A percentile compares a stretch with the other conserved stretches of the same genome.
Conservation (phyloP, 2,329 filamentous ascomycete genomes). For the Xylariaceae sp. region DNA sequence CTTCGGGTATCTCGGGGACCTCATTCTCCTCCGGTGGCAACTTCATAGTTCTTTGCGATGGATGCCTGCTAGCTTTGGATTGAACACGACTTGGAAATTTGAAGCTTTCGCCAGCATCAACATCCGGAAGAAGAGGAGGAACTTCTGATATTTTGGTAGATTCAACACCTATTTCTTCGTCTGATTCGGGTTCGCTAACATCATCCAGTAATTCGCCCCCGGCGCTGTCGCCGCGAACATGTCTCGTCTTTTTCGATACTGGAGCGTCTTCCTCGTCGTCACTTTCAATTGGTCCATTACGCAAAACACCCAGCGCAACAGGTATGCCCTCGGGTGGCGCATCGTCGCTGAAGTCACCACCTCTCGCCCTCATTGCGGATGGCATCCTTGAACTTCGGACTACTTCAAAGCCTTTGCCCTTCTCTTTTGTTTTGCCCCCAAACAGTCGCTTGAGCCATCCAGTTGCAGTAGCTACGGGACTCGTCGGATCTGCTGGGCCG, state of each 20-base stretch:
- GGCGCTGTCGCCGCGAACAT: conserved; percentile 40
- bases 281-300: conserved; percentile 67
- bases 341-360: conserved; percentile 65
- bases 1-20: conserved; percentile 54
- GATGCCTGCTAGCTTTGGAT: conserved; percentile 60
- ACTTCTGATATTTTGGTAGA: conserved; percentile 51
- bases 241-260: conserved; percentile 40
- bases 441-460: conserved; percentile 86
- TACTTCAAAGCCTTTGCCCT: conserved; percentile 95
- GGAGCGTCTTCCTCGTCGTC: conserved; percentile 60
- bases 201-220: conserved; percentile 52
- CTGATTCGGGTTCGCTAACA: conserved; percentile 54
- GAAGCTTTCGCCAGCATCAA: conserved; percentile 65
- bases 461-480: conserved; percentile 84
- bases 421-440: conserved; percentile 87
- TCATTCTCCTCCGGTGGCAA: conserved; percentile 34
- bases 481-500: conserved; percentile 91
- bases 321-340: conserved; percentile 71
- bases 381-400: conserved; percentile 89
- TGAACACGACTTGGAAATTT: conserved; percentile 67
- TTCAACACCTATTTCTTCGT: conserved; percentile 45
- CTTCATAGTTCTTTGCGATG: conserved; percentile 45
- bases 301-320: conserved; percentile 65
- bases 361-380: conserved; percentile 68
- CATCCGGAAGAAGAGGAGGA: conserved; percentile 63